Base-by-base conservation (phyloP, 352 stramenopile species). In the Phytopythium montanum region DNA sequence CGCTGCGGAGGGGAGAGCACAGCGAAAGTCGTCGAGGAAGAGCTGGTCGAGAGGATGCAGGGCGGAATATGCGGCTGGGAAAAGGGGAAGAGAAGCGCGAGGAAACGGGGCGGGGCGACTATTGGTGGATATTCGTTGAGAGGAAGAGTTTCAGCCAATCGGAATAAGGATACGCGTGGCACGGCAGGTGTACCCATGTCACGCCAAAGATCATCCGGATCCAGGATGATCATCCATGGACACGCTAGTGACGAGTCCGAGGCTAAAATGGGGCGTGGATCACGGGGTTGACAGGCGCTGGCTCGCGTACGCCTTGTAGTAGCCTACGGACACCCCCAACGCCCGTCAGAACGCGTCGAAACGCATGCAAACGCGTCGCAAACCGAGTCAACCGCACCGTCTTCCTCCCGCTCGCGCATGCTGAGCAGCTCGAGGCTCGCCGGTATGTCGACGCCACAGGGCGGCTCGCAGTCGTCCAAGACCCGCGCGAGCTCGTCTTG, bases 381-480 rank as follows among this genome's bases (percentile, higher is more conserved):
- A n/a, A n/a, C n/a, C n/a, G n/a, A n/a, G n/a, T n/a, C n/a, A n/a
- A 19, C 12, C 56, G 60, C 55, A 76, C 73, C 73, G 44, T 79
- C 61, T 2, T 61, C 26, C 13, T 72, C 68, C 56, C 56, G 75
- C 50, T 74, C 64, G n/a, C 54, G 60, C 74, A 80, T 78, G 29
- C 41, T 66, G 50, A 76, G 53, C 18, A 83, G 33, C 46, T 77
- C 70, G 13, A 80, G 61, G 4, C 61, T 59, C 19, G 21, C 48
- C 6, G 66, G 69, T 4, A 21, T 14, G 9, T 80, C 70, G 9
- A 28, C 46, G 28, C 46, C 46, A 13, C 25, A 23, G 23, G 46
- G 46, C 46, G 46, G 46, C 19, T 45, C 29, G 9, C 8, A 33
- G 16, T 39, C 59, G 3, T 14, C 39, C 19, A 80, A 64, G 31